Conservation (phyloP, 164 flowering plant genomes). For the Aristolochia californica region DNA sequence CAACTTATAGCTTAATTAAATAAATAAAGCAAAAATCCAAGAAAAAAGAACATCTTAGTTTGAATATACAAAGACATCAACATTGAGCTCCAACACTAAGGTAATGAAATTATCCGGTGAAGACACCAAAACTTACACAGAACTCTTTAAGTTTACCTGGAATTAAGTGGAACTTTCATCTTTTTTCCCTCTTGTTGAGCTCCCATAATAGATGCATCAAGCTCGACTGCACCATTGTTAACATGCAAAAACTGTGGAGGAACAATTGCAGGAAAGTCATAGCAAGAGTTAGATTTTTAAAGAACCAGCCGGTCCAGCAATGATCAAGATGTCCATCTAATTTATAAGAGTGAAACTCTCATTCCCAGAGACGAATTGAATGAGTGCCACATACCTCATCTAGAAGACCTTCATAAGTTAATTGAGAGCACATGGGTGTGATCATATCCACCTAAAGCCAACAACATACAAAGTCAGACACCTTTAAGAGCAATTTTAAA, state of each 20-base stretch:
- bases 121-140: neutral
- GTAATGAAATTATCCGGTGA: too few species aligned
- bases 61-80: too few species aligned
- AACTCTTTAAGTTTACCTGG: conserved; percentile 40
- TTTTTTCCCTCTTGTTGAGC: conserved; percentile 83
- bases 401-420: conserved; percentile 91
- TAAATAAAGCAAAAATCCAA: too few species aligned
- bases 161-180: conserved; percentile 89
- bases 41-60: too few species aligned
- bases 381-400: conserved; percentile 57
- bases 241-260: conserved; percentile 59
- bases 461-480: neutral
- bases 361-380: too few species aligned
- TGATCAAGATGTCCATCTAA: conserved; percentile 3
- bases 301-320: neutral
- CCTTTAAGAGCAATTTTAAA: neutral
- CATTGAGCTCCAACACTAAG: too few species aligned
- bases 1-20: too few species aligned
- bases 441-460: conserved; percentile 86
- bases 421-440: conserved; percentile 90
- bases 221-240: conserved; percentile 84
- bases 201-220: conserved; percentile 88
- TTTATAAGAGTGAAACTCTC: neutral
- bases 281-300: too few species aligned
- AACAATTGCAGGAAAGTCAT: conserved; percentile 7